phyloP scores from a whole-genome alignment of 805 yeast species.

The Candida adriatica region DNA sequence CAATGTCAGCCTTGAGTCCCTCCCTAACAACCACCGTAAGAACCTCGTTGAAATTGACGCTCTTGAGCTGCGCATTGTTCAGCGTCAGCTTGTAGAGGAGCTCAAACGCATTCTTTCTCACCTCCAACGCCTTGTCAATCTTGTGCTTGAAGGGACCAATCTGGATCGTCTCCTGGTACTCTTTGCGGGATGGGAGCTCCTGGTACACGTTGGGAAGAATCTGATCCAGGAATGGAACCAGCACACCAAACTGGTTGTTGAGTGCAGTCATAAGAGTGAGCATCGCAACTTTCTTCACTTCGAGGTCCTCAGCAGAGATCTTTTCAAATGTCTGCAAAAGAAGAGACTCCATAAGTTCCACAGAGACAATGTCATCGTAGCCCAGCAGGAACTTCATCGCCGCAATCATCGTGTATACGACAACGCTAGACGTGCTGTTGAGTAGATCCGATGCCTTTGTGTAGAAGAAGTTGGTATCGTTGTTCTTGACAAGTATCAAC shows the following conservation, averaged over 20 bases:
- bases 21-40: slow-evolving; percentile 28
- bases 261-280: slow-evolving; percentile 53
- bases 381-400: slow-evolving; percentile 32
- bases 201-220: slow-evolving; percentile 45
- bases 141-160: slow-evolving; percentile 87
- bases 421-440: slow-evolving; percentile 15
- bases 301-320: slow-evolving; percentile 35
- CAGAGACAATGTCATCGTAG: slow-evolving; percentile 22
- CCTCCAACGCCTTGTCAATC: slow-evolving; percentile 70
- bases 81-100: slow-evolving; percentile 46
- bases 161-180: slow-evolving; percentile 56
- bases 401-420: slow-evolving; percentile 25
- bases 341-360: slow-evolving; percentile 19
- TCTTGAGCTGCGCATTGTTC: slow-evolving; percentile 17
- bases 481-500: slow-evolving; percentile 24
- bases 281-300: slow-evolving; percentile 53
- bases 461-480: slow-evolving; percentile 24
- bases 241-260: slow-evolving; percentile 44
- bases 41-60: slow-evolving; percentile 28
- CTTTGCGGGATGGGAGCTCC: slow-evolving; percentile 49
- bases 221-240: slow-evolving; percentile 37
- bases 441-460: slow-evolving; percentile 18
- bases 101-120: slow-evolving; percentile 68
- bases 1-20: slow-evolving; percentile 33
- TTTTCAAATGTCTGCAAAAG: slow-evolving; percentile 18